phyloP scores from a whole-genome alignment of 179 eudicot species.

The Dionaea muscipula region DNA sequence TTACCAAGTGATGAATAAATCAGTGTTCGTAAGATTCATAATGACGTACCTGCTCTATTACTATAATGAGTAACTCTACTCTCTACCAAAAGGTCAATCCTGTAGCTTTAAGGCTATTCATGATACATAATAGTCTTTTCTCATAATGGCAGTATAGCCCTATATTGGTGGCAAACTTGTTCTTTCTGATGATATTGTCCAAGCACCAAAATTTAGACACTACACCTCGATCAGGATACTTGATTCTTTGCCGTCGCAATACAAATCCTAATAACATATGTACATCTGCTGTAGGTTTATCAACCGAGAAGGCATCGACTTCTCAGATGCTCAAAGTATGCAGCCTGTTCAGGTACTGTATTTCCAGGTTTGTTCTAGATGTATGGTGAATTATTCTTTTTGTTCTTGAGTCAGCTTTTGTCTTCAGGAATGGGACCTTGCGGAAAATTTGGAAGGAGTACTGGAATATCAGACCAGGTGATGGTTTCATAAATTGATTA shows the following conservation, averaged over 20 bases:
- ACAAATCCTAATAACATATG: not conserved
- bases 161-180: too few relatives aligned
- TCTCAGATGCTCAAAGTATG: slow-evolving; percentile 92
- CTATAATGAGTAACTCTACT: too few relatives aligned
- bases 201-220: too few relatives aligned
- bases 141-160: too few relatives aligned
- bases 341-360: slow-evolving; percentile 72
- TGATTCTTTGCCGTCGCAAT: not conserved
- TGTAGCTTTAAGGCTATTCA: too few relatives aligned
- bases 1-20: too few relatives aligned
- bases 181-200: too few relatives aligned
- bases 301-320: slow-evolving; percentile 94
- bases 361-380: not conserved
- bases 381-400: not conserved
- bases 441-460: slow-evolving; percentile 75
- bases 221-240: too few relatives aligned
- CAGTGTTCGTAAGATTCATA: too few relatives aligned
- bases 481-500: not conserved
- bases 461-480: slow-evolving; percentile 91
- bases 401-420: not conserved
- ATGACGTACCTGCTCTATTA: too few relatives aligned
- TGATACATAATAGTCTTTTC: too few relatives aligned
- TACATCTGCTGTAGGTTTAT: slow-evolving; percentile 45
- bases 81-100: too few relatives aligned
- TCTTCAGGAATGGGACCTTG: slow-evolving; percentile 87